phyloP scores from a whole-genome alignment of 2,329 filamentous ascomycete genomes.

The Penicillium vulpinum region DNA sequence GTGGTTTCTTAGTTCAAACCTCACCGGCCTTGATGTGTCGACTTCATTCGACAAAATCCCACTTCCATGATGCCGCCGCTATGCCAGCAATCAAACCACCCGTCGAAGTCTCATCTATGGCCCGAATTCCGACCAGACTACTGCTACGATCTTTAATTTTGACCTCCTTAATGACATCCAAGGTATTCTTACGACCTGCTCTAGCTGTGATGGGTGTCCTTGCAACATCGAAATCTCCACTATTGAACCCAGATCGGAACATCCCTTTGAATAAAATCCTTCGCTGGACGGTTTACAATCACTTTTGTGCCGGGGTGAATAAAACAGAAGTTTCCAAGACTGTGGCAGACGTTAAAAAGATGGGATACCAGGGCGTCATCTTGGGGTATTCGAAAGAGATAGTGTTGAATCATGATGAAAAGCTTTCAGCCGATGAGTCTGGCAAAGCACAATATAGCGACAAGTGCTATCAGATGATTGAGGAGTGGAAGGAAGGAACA shows the following conservation, averaged over 20 bases:
- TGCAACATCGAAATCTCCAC: conserved; percentile 64
- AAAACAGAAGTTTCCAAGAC: conserved; percentile 66
- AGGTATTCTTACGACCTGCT: conserved; percentile 64
- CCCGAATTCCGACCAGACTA: conserved; percentile 18
- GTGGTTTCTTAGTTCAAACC: neutral
- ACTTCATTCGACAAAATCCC: conserved; percentile 17
- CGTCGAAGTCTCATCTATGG: conserved; percentile 20
- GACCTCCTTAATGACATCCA: conserved; percentile 35
- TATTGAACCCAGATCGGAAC: conserved; percentile 76
- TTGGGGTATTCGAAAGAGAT: conserved; percentile 82
- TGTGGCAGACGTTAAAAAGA: conserved; percentile 64
- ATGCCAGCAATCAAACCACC: neutral
- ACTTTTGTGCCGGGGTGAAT: conserved; percentile 86
- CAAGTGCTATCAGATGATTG: conserved; percentile 19
- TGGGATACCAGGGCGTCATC: conserved; percentile 82
- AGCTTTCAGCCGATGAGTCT: conserved; percentile 10
- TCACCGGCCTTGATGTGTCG: neutral
- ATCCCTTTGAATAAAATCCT: conserved; percentile 67
- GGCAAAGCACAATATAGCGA: conserved; percentile 15
- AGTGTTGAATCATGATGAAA: conserved; percentile 59
- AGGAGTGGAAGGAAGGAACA: conserved; percentile 25
- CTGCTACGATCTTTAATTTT: conserved; percentile 19
- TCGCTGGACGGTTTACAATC: conserved; percentile 82
- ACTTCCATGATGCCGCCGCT: conserved; percentile 16
- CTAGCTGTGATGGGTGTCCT: conserved; percentile 67